phyloP scores from a whole-genome alignment of 768 basidiomycete species.

The Wakefieldia striispora region DNA sequence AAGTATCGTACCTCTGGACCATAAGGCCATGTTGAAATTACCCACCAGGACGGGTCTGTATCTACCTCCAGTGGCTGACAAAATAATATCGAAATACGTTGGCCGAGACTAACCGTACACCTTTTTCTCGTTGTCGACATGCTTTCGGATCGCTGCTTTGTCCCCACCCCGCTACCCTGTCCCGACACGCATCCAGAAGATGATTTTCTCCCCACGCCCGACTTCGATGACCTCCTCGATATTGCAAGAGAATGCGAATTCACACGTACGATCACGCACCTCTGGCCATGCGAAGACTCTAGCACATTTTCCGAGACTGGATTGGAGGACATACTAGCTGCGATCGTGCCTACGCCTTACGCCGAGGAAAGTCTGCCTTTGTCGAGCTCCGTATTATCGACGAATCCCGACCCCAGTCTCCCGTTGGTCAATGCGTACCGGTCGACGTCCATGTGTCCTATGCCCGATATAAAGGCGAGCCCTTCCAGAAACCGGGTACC shows the following conservation, averaged over 20 bases:
- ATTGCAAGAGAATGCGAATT: constrained; percentile 30
- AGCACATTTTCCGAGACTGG: constrained; percentile 2
- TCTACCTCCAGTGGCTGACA: constrained; percentile 17
- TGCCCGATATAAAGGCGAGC: background rate
- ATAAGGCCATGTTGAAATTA: constrained; percentile 21
- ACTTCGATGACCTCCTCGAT: constrained; percentile 29
- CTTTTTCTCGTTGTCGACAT: constrained; percentile 17
- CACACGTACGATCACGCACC: constrained; percentile 19
- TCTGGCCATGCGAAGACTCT: constrained; percentile 19
- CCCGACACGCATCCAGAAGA: background rate
- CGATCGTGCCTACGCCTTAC: constrained; percentile 1
- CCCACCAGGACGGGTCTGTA: background rate
- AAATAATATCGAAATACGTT: too few relatives aligned
- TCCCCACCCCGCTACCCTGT: constrained; percentile 2
- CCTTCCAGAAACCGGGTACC: background rate
- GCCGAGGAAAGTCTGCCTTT: constrained; percentile 3
- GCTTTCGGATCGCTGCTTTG: constrained; percentile 18
- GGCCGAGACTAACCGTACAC: too few relatives aligned
- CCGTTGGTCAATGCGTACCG: background rate
- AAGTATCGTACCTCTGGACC: constrained; percentile 40
- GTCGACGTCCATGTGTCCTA: background rate
- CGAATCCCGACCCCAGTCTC: background rate
- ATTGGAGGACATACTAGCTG: constrained; percentile 21
- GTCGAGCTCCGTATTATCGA: background rate
- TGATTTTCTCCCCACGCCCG: constrained; percentile 9